Evolutionary conservation across 2,329 filamentous ascomycete species (phyloP).

Genomic region (Hypoxylon sp.): DNA sequence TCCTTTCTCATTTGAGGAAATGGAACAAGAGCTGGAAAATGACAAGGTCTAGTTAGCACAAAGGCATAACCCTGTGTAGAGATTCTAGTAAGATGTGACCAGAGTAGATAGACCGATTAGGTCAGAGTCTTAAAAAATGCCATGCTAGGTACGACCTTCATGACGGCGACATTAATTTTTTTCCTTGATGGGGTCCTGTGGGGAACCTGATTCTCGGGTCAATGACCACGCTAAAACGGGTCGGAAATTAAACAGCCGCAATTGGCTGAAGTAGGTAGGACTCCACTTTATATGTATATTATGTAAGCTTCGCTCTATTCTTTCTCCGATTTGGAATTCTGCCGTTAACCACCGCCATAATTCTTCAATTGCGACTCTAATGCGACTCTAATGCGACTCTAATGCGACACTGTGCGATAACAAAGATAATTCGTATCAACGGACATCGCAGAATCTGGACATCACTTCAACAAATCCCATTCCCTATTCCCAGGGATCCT

Average conservation of each 20-base stretch:
- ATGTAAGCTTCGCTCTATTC: constrained; percentile 20
- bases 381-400: background rate
- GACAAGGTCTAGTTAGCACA: background rate
- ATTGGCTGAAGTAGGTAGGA: constrained; percentile 19
- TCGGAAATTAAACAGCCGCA: constrained; percentile 15
- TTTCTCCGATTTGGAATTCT: constrained; percentile 44
- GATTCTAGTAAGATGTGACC: background rate
- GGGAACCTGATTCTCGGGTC: constrained; percentile 1
- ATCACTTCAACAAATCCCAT: background rate
- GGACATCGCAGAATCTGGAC: background rate
- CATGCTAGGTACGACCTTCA: constrained; percentile 31
- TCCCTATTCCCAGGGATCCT: background rate
- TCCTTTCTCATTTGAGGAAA: constrained; percentile 32
- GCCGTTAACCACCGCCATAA: constrained; percentile 51
- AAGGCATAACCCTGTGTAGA: constrained; percentile 4
- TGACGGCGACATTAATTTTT: constrained; percentile 49
- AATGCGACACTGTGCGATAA: too few relatives aligned
- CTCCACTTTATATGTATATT: background rate
- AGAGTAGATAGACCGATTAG: constrained; percentile 7
- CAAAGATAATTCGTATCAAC: background rate
- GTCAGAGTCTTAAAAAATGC: background rate
- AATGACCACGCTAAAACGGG: constrained; percentile 28
- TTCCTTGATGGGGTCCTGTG: constrained; percentile 30
- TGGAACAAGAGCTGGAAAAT: background rate
- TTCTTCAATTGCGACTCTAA: constrained; percentile 33